Evolutionary conservation across 352 stramenopile species (phyloP).

Genomic region (Globisporangium camurandrum): DNA sequence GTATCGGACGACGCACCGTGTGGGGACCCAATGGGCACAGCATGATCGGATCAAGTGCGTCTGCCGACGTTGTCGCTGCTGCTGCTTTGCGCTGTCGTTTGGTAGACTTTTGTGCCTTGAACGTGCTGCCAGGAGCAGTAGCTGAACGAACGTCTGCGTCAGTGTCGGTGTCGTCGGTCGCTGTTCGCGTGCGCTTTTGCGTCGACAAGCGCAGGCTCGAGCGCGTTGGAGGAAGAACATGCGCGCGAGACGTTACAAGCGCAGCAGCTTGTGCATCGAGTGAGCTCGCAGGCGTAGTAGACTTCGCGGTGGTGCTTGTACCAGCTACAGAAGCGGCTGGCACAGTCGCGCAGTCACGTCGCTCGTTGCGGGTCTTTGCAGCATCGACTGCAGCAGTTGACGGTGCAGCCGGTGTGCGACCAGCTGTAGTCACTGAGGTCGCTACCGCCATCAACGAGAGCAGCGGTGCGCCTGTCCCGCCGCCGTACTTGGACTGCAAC

Average conservation of each 20-base stretch:
- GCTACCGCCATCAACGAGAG: constrained; percentile 8
- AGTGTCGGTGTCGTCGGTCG: constrained; percentile 15
- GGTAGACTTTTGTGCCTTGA: constrained; percentile 20
- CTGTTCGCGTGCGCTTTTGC: constrained; percentile 44
- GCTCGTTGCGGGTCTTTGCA: neutral
- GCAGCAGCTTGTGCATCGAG: neutral
- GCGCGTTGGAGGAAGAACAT: constrained; percentile 22
- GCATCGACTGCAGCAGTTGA: neutral
- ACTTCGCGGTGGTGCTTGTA: neutral
- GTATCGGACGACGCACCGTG: constrained; percentile 36
- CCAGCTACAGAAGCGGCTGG: neutral
- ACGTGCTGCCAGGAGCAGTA: too few species aligned
- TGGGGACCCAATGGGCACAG: constrained; percentile 63
- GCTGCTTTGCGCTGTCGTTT: constrained; percentile 27
- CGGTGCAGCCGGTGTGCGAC: neutral
- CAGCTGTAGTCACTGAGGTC: neutral
- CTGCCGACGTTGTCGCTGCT: constrained; percentile 23
- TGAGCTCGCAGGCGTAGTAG: neutral
- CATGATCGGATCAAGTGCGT: constrained; percentile 87
- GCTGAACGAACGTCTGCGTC: constrained; percentile 9
- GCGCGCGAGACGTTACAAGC: neutral
- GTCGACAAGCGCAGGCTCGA: constrained; percentile 49
- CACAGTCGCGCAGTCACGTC: neutral
- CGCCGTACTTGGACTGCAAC: constrained; percentile 67
- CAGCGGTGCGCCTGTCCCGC: constrained; percentile 16